Base-by-base conservation (phyloP, 1,284 basidiomycete species). In the Agroathelia rolfsii region DNA sequence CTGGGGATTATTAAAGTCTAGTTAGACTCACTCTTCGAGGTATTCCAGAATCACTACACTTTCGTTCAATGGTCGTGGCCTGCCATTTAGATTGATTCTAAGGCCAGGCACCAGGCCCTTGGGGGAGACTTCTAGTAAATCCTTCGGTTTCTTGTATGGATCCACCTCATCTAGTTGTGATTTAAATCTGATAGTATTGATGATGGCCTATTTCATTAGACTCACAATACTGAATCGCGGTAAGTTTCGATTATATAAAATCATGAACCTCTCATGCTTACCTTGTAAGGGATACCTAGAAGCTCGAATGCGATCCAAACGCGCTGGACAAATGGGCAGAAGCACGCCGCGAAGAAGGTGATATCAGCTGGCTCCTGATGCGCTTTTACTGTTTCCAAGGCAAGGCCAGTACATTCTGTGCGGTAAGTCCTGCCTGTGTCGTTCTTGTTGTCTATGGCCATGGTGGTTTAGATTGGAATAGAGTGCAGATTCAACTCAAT, bases 91-190 rank as follows among this genome's bases (percentile, higher is more conserved):
- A 40, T 72, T 59, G 33, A 86, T 55, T 45, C 65, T 69, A 22
- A 87, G 49, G 1, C 69, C 82, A 0, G 84, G 83, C 1, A 88
- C 82, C 2, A 87, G 64, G 0, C 85, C 83, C 48, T 82, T 85
- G 0, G 82, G 80, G 13, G 81, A 85, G 11, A 85, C 64, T 32
- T 83, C 75, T 8, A 88, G 59, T n/a, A 88, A 64, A 21, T 81
- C 79, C 32, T 70, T 55, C 0, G 85, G 81, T 47, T 87, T 88
- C 57, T 75, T 72, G 61, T 87, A 86, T 1, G 82, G 81, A 52
- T 87, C 81, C 17, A 86, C 79, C 53, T 86, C 81, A 45, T 74
- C 79, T 81, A 33, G 21, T 2, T 6, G 30, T 9, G 20, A 10
- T 11, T 9, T 22, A 11, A 22, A 31, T 17, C 10, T 11, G 30